phyloP scores from a whole-genome alignment of 345 rosid genomes.

The Eutrema yunnanense region DNA sequence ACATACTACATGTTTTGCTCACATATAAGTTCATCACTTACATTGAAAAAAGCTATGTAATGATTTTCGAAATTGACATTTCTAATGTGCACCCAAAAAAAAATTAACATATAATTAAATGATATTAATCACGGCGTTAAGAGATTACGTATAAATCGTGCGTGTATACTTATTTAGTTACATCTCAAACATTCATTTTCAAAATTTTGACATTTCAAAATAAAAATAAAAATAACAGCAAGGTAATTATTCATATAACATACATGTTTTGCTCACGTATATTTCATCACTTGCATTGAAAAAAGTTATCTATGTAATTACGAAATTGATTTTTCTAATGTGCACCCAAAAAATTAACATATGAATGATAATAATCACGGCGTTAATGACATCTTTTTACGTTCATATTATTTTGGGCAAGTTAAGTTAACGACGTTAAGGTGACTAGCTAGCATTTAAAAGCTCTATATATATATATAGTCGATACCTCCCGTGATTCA shows the following conservation, averaged over 20 bases:
- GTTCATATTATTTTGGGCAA: not conserved
- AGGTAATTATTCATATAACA: not conserved
- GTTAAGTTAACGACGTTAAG: constrained; percentile 2
- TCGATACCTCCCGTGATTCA: constrained; percentile 16
- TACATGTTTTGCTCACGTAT: not conserved
- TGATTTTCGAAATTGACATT: not conserved
- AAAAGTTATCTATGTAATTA: not conserved
- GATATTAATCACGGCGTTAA: not conserved
- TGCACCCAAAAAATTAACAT: not conserved
- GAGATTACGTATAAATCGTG: too few species aligned
- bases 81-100: not conserved
- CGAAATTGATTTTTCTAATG: not conserved
- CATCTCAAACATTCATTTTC: not conserved
- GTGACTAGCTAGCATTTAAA: constrained; percentile 9
- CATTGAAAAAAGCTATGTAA: not conserved
- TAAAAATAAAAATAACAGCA: not conserved
- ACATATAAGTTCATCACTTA: not conserved
- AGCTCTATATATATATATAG: not conserved
- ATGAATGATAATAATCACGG: not conserved
- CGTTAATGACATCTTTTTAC: not conserved
- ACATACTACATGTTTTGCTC: not conserved
- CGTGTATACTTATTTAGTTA: too few species aligned
- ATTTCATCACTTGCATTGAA: not conserved
- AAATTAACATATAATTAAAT: not conserved
- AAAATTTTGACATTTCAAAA: not conserved